Evolutionary conservation across 345 rosid species (phyloP).

Genomic region (Eucalyptus paniculata): DNA sequence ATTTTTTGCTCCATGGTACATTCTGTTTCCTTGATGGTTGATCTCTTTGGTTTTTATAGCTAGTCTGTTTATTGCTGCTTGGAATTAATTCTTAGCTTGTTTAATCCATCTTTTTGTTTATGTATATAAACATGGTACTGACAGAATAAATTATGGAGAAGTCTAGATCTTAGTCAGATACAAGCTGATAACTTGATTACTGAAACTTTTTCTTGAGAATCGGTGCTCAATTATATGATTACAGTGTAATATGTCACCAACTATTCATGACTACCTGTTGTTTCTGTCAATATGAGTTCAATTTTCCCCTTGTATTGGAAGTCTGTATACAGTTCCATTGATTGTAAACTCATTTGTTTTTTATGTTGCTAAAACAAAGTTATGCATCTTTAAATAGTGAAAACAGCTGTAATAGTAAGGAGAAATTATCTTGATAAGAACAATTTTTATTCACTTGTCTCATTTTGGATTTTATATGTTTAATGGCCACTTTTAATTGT

Average conservation of each 20-base stretch:
- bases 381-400: neutral
- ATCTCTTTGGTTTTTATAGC: neutral
- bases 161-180: neutral
- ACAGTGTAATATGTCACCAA: neutral
- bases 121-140: neutral
- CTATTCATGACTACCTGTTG: neutral
- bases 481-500: neutral
- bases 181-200: neutral
- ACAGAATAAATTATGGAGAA: neutral
- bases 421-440: neutral
- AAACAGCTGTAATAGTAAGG: neutral
- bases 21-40: neutral
- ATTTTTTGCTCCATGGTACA: conserved; percentile 96
- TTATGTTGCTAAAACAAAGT: neutral
- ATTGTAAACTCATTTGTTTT: neutral
- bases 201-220: neutral
- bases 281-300: neutral
- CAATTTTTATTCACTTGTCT: neutral
- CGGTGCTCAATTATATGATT: neutral
- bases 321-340: neutral
- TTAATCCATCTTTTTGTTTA: neutral
- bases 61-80: neutral
- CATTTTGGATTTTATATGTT: neutral
- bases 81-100: neutral
- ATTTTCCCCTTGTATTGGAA: neutral